Base-by-base conservation (phyloP, 805 yeast species). In the Teunomyces tritomae region DNA sequence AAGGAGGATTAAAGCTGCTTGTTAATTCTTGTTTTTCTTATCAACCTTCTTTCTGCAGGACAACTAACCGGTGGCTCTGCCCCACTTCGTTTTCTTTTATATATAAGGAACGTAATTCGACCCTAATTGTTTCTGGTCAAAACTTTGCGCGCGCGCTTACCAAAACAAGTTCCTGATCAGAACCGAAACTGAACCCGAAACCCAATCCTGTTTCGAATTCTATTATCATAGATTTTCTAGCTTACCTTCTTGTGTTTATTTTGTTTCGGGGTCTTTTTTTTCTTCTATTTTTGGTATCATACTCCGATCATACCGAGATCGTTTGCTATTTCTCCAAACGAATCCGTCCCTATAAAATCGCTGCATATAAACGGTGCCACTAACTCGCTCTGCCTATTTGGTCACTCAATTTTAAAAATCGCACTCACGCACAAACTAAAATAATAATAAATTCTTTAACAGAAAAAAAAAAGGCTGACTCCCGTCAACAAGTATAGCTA, bases 381-480 rank as follows among this genome's bases (percentile, higher is more conserved):
- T 13, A 37, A 37, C 40, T 26, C 16, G 40, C 29, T 36, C 27
- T 24, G 28, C 39, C 27, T 37, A 37, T 37, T 37, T 13, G 40
- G 40, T 37, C 40, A 37, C 40, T n/a, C 14, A 26, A 37, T n/a
- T 24, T 26, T 11, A 28, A 24, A 16, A 13, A 13, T 32, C 14
- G 13, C 17, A 13, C 34, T 8, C 34, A 9, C 16, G 17, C 17
- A 30, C 16, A 32, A 11, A 6, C 32, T 13, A 13, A 32, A 32
- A 32, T 13, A 32, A n/a, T n/a, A 30, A n/a, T n/a, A 30, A 11
- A 30, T n/a, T n/a, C n/a, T 6, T 3, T 13, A 5, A n/a, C n/a
- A n/a, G n/a, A n/a, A 30, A 30, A 32, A 26, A 37, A 36, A 37
- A 35, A 37, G 10, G 16, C 28, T 37, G 40, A 37, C 40, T 37